Evolutionary conservation across 1,139 yeast genomes (phyloP).

Genomic region (Kodamaea ohmeri): DNA sequence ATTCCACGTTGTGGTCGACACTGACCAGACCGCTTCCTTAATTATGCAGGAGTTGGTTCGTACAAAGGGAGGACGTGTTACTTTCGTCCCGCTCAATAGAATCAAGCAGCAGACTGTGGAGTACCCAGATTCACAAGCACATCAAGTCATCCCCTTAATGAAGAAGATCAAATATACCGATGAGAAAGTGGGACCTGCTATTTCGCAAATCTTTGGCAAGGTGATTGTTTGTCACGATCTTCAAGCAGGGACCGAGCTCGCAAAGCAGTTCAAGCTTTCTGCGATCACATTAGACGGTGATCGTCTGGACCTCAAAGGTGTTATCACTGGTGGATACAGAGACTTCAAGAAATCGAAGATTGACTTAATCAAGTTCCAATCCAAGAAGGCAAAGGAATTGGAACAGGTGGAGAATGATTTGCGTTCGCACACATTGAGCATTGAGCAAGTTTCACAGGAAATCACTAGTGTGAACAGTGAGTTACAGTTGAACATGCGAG

Average conservation of each 20-base stretch:
- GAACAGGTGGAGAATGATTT: constrained; percentile 32
- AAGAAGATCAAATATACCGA: constrained; percentile 63
- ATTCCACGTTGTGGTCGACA: constrained; percentile 87
- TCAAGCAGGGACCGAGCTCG: constrained; percentile 65
- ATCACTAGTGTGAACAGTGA: constrained; percentile 38
- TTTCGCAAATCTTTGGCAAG: constrained; percentile 76
- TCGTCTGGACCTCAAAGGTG: constrained; percentile 79
- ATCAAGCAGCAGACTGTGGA: constrained; percentile 34
- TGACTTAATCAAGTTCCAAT: constrained; percentile 61
- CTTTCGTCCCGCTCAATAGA: constrained; percentile 86
- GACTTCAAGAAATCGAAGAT: constrained; percentile 67
- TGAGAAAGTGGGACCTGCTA: constrained; percentile 55
- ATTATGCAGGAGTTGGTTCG: constrained; percentile 76
- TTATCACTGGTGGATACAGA: constrained; percentile 84
- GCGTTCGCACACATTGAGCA: constrained; percentile 19
- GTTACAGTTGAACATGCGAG: constrained; percentile 43
- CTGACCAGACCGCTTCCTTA: constrained; percentile 76
- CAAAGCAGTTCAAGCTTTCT: constrained; percentile 59
- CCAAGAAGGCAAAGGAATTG: constrained; percentile 50
- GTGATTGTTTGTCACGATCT: constrained; percentile 75
- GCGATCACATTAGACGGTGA: constrained; percentile 94
- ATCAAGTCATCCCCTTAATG: constrained; percentile 70
- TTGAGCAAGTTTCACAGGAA: constrained; percentile 27
- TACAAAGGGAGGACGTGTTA: constrained; percentile 75
- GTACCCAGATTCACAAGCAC: constrained; percentile 55